Conservation (phyloP, 2,329 filamentous ascomycete genomes). For the Fusarium ambrosium region DNA sequence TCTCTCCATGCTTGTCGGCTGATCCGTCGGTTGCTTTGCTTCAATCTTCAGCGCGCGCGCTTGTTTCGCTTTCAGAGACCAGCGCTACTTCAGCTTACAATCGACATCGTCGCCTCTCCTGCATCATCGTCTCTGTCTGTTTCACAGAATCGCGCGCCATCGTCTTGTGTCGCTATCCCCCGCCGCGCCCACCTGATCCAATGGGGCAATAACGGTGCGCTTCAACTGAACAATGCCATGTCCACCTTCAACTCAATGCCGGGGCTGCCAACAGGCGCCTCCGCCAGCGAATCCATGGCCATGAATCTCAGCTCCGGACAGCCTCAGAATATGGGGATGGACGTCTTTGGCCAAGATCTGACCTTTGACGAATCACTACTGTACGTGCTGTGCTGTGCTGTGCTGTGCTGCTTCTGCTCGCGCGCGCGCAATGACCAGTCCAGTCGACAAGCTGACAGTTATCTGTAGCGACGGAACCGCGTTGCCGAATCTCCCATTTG, state of each 20-base stretch:
- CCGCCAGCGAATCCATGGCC: constrained; percentile 61
- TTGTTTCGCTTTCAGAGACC: constrained; percentile 6
- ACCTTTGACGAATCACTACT: constrained; percentile 69
- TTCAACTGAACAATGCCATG: constrained; percentile 64
- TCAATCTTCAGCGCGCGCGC: constrained; percentile 22
- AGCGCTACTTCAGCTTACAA: background rate
- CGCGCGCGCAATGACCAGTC: constrained; percentile 17
- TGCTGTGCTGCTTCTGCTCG: constrained; percentile 21
- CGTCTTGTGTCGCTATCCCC: constrained; percentile 37
- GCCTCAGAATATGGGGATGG: constrained; percentile 57
- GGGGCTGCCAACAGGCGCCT: constrained; percentile 61
- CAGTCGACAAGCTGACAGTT: constrained; percentile 29
- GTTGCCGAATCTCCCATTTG: constrained; percentile 63
- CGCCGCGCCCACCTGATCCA: constrained; percentile 36
- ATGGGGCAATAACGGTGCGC: constrained; percentile 50
- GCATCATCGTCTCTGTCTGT: constrained; percentile 18
- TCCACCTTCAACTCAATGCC: constrained; percentile 70
- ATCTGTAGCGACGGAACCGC: constrained; percentile 51
- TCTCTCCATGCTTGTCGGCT: constrained; percentile 22
- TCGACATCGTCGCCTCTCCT: constrained; percentile 15
- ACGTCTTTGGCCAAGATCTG: constrained; percentile 66
- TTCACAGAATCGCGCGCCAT: constrained; percentile 32
- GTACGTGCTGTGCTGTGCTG: constrained; percentile 53
- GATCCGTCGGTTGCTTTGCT: background rate
- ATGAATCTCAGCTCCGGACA: constrained; percentile 58